Evolutionary conservation across 169 alveolate genomes (phyloP).

Genomic region (Plasmodium inui): DNA sequence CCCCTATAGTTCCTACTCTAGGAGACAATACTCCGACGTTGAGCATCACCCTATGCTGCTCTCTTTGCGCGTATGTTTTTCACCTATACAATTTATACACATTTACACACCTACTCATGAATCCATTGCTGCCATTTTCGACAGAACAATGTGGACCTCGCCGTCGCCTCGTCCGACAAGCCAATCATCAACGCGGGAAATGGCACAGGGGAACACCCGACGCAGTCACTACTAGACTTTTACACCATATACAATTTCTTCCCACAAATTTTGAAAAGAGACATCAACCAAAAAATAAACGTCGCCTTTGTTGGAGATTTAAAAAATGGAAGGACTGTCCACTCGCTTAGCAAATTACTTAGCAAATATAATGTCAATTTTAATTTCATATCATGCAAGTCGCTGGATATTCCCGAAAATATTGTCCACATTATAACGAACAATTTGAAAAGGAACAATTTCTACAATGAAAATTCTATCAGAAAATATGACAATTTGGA

Average conservation of each 20-base stretch:
- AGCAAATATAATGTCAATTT: constrained; percentile 84
- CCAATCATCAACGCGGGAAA: constrained; percentile 90
- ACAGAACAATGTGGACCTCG: constrained; percentile 70
- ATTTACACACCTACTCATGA: neutral
- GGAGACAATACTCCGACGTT: neutral
- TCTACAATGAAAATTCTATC: constrained; percentile 55
- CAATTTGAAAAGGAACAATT: constrained; percentile 55
- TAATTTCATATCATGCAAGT: constrained; percentile 79
- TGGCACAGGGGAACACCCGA: constrained; percentile 90
- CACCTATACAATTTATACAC: neutral
- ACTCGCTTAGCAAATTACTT: constrained; percentile 86
- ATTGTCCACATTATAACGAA: constrained; percentile 35
- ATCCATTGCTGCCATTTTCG: neutral
- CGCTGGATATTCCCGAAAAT: constrained; percentile 82
- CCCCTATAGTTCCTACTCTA: neutral
- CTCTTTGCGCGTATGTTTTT: neutral
- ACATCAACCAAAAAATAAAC: constrained; percentile 40
- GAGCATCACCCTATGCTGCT: neutral
- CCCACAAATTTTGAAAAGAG: constrained; percentile 70
- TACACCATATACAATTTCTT: constrained; percentile 84
- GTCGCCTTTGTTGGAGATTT: constrained; percentile 89
- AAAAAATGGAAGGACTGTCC: constrained; percentile 88
- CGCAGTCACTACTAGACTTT: constrained; percentile 88
- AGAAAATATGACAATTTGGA: constrained; percentile 59
- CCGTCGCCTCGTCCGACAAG: constrained; percentile 70